A percentile compares a stretch with the other conserved stretches of the same genome.
Conservation (phyloP, 2,329 filamentous ascomycete species). For the Hortaea sp. region DNA sequence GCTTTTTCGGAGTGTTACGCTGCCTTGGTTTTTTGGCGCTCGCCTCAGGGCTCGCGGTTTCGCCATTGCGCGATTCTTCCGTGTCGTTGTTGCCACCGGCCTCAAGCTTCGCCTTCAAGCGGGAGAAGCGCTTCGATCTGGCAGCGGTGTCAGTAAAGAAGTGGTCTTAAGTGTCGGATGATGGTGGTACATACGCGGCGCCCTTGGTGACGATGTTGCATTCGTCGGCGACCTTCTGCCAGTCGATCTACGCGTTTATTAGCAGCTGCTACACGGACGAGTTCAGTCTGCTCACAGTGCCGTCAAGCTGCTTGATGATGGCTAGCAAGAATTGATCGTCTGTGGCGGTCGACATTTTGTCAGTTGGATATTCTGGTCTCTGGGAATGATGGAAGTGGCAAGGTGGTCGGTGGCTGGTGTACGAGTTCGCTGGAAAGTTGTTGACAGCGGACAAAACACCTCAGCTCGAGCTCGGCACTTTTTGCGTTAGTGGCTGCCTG, state of each 20-base stretch:
- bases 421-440: no score
- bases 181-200: conserved; percentile 5
- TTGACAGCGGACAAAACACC: no score
- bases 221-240: conserved; percentile 9
- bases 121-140: conserved; percentile 5
- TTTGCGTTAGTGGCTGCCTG: no score
- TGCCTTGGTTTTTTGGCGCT: conserved; percentile 1
- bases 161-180: no score
- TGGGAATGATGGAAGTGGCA: no score
- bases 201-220: conserved; percentile 6
- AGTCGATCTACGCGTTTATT: conserved; percentile 5
- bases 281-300: background rate
- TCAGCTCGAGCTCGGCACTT: no score
- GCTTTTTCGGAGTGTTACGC: conserved; percentile 1
- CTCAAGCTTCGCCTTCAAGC: conserved; percentile 7
- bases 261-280: background rate
- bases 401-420: no score
- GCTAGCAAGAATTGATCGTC: background rate
- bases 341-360: background rate
- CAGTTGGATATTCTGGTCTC: no score
- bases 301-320: background rate
- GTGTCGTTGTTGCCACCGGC: background rate
- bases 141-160: background rate
- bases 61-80: background rate
- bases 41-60: background rate